phyloP scores from a whole-genome alignment of 2,329 filamentous ascomycete genomes.

The Pseudopithomyces chartarum region DNA sequence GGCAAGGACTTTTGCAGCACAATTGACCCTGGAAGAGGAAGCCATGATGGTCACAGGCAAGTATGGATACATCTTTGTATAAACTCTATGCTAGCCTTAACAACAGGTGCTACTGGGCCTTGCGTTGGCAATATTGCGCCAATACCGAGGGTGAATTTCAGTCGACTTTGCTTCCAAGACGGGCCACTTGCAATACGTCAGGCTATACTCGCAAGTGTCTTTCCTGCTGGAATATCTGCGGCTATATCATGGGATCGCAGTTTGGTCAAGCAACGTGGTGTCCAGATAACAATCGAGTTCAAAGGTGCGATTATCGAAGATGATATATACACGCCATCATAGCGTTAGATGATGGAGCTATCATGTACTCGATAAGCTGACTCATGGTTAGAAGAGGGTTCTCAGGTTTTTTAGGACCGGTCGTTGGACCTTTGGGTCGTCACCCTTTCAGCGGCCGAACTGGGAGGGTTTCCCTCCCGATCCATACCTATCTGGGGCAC shows the following conservation, averaged over 20 bases:
- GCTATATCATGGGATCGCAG: conserved; percentile 48
- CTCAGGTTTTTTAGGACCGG: conserved; percentile 57
- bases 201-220: conserved; percentile 38
- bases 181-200: conserved; percentile 43
- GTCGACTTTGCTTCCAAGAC: conserved; percentile 49
- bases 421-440: conserved; percentile 49
- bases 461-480: conserved; percentile 53
- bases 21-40: conserved; percentile 40
- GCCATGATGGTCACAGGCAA: conserved; percentile 41
- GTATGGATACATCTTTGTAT: not conserved
- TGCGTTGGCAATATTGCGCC: conserved; percentile 45
- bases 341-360: not conserved
- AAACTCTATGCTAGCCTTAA: too few species aligned
- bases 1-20: conserved; percentile 36
- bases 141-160: conserved; percentile 46
- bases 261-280: conserved; percentile 39
- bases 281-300: conserved; percentile 39
- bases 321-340: not conserved
- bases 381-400: conserved; percentile 27
- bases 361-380: too few species aligned
- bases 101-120: conserved; percentile 26
- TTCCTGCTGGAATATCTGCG: conserved; percentile 43
- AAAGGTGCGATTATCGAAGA: conserved; percentile 15
- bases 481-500: conserved; percentile 49
- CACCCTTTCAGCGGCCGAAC: conserved; percentile 47